phyloP scores from a whole-genome alignment of 1,284 basidiomycete species.

The Austroboletus novae-zelandiae region DNA sequence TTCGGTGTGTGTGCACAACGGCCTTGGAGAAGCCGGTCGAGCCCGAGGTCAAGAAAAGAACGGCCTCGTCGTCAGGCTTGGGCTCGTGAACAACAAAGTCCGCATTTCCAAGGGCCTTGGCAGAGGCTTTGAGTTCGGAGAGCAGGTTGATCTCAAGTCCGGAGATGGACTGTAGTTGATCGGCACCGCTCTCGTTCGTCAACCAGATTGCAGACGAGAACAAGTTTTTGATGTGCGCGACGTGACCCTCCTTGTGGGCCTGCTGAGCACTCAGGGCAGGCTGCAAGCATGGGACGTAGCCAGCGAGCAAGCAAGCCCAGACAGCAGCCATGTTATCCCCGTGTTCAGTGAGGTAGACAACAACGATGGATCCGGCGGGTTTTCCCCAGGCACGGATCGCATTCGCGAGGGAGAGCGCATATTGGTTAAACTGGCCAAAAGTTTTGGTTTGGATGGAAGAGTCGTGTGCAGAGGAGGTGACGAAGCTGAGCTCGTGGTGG shows the following conservation, averaged over 20 bases:
- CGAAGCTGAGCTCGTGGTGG: constrained; percentile 24
- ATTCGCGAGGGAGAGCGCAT: constrained; percentile 18
- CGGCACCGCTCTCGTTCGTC: constrained; percentile 30
- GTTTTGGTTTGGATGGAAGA: constrained; percentile 31
- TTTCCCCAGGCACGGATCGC: constrained; percentile 20
- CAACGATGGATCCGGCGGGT: constrained; percentile 28
- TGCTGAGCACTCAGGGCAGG: constrained; percentile 33
- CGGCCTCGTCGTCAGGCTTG: constrained; percentile 25
- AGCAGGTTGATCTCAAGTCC: constrained; percentile 29
- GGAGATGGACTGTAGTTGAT: constrained; percentile 28
- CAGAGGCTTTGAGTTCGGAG: constrained; percentile 21
- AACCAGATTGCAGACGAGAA: constrained; percentile 31
- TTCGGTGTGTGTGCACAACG: constrained; percentile 27
- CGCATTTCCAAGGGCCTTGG: constrained; percentile 1
- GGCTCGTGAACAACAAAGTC: constrained; percentile 18
- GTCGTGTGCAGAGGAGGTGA: constrained; percentile 32
- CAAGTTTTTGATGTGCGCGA: constrained; percentile 28
- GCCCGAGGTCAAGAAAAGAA: constrained; percentile 28
- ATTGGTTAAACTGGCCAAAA: constrained; percentile 23
- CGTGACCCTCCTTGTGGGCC: constrained; percentile 31
- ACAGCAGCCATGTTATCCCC: constrained; percentile 34
- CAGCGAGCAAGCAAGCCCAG: constrained; percentile 33
- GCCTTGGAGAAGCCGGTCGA: constrained; percentile 31
- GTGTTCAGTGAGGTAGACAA: constrained; percentile 32
- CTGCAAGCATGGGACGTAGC: constrained; percentile 31